Base-by-base conservation (phyloP, 495 filamentous ascomycete species). In the Xylaria palmicola region DNA sequence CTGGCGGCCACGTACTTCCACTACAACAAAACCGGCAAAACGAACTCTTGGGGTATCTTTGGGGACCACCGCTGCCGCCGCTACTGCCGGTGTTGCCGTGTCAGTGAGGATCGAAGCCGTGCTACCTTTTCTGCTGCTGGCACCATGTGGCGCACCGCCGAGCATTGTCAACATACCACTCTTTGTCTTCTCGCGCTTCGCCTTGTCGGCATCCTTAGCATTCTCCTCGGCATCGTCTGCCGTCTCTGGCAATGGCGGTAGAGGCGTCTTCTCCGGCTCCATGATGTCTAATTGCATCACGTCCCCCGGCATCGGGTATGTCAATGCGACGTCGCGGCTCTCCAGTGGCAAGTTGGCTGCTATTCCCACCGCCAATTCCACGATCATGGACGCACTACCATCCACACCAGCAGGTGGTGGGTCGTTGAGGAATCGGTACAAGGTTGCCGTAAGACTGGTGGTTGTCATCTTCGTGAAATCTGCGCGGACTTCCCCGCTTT, bases 301-400 rank as follows among this genome's bases (percentile, higher is more conserved):
- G 47, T 83, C 77, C 48, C 91, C 90, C 0, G 94, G 93, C 37
- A 83, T 73, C 54, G 92, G 87, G 67, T 97, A 98, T 62, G 88
- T 85, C 57, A 98, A 89, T 48, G 84, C 86, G 15, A 98, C 89
- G 65, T 98, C 95, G 63, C 94, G 85, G 63, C 90, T 92, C 75
- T 98, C 94, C 10, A 96, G 75, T 0, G 95, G 94, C 49, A 98
- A 78, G 71, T 97, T 93, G 63, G 85, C 83, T 3, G 90, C 86
- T 61, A 98, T 92, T 52, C 86, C 89, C 27, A 98, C 82, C 6
- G 93, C 91, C 43, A 97, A 83, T 74, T 98, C 93, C 34, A 98
- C 85, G 70, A 98, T 97, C 89, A 93, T 95, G 60, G 86, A 84
- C 20, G 91, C 88, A 53, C 90, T 90, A 9, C 83, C 84, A 52